Evolutionary conservation across 495 filamentous ascomycete species (phyloP).

Genomic region (Trypethelium eluteriae): DNA sequence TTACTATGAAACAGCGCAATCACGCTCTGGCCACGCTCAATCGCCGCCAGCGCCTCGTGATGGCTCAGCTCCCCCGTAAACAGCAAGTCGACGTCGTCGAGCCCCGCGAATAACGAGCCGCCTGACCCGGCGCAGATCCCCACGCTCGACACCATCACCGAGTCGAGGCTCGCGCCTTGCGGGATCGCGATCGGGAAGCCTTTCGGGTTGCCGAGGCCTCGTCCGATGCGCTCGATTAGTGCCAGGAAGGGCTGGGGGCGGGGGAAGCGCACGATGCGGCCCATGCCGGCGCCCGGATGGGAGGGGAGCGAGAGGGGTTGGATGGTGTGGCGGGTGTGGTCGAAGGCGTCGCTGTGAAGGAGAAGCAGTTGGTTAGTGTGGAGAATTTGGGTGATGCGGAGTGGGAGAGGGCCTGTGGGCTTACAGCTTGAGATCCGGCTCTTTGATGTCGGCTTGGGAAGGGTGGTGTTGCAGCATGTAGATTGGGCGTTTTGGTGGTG

Average conservation of each 20-base stretch:
- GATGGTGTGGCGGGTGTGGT: constrained; percentile 49
- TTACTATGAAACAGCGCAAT: constrained; percentile 85
- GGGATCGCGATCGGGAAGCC: constrained; percentile 65
- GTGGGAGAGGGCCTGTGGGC: constrained; percentile 2
- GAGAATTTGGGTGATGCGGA: constrained; percentile 9
- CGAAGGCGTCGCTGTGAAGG: constrained; percentile 17
- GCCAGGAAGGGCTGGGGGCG: constrained; percentile 50
- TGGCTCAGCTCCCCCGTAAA: constrained; percentile 92
- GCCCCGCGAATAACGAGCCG: constrained; percentile 59
- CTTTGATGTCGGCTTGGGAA: constrained; percentile 26
- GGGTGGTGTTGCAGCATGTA: constrained; percentile 38
- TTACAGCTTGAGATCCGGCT: constrained; percentile 27
- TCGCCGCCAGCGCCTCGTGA: constrained; percentile 78
- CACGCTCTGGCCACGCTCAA: constrained; percentile 79
- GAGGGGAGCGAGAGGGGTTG: constrained; percentile 46
- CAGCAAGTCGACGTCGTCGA: constrained; percentile 55
- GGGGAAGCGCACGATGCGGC: constrained; percentile 60
- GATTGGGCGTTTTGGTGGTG: constrained; percentile 24
- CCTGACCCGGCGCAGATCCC: constrained; percentile 84
- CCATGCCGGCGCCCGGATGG: constrained; percentile 67
- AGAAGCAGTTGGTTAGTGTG: not conserved
- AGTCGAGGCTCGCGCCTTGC: constrained; percentile 45
- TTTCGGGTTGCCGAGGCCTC: constrained; percentile 53
- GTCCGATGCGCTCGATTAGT: constrained; percentile 55
- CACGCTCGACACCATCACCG: constrained; percentile 51